Evolutionary conservation across 768 basidiomycete species (phyloP).

Genomic region (Lactarius akahatsu): DNA sequence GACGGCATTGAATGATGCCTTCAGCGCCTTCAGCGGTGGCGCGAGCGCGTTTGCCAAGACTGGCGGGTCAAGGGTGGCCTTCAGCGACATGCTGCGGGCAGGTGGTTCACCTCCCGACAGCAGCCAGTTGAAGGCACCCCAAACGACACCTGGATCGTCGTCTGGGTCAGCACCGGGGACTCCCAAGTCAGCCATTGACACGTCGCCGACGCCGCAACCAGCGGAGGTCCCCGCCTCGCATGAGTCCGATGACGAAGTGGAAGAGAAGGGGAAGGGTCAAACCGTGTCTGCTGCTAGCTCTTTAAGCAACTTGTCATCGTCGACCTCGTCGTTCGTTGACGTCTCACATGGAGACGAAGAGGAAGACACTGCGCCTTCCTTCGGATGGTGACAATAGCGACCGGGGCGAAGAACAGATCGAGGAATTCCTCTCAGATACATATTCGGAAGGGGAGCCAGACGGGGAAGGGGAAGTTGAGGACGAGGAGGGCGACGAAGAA

Average conservation of each 20-base stretch:
- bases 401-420: conserved; percentile 17
- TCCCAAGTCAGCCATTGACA: conserved; percentile 14
- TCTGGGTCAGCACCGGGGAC: not conserved
- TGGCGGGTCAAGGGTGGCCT: conserved; percentile 48
- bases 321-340: conserved; percentile 27
- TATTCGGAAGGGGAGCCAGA: conserved; percentile 35
- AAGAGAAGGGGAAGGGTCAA: conserved; percentile 11
- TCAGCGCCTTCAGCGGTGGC: conserved; percentile 39
- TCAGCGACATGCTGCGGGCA: conserved; percentile 57
- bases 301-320: conserved; percentile 22
- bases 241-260: conserved; percentile 6
- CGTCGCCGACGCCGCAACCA: conserved; percentile 21
- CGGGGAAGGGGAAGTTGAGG: conserved; percentile 26
- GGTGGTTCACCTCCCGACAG: conserved; percentile 25
- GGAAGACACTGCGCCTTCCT: conserved; percentile 15
- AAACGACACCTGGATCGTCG: conserved; percentile 12
- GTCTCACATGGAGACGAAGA: conserved; percentile 26
- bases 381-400: conserved; percentile 28
- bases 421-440: conserved; percentile 32
- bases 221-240: not conserved
- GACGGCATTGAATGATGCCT: conserved; percentile 38
- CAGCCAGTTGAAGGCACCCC: conserved; percentile 15
- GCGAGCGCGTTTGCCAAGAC: conserved; percentile 44
- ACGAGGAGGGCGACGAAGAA: conserved; percentile 30
- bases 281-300: conserved; percentile 22